Base-by-base conservation (phyloP, 2,329 filamentous ascomycete genomes). In the Pleurostoma richardsiae region DNA sequence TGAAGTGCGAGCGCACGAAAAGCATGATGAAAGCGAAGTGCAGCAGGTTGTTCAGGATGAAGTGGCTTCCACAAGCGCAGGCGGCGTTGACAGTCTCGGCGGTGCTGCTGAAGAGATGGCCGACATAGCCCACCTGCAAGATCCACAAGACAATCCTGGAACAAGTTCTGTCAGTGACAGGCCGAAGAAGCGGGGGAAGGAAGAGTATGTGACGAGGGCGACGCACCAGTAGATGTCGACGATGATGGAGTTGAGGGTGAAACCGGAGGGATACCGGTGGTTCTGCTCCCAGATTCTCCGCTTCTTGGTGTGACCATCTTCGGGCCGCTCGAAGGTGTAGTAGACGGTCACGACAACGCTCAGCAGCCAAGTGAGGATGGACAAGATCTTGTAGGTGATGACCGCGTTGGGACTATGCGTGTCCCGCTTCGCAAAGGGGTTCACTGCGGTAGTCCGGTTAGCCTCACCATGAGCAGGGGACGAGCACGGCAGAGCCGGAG, bases 41-140 rank as follows among this genome's bases (percentile, higher is more conserved):
- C 50, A 95, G 77, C 39, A 96, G 70, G 67, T 95, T 96, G 76
- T 90, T 87, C 57, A 86, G 63, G 63, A 95, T 90, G 67, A 92
- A 95, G 72, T 95, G 88, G 56, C 81, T 79, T 50, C 88, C 90
- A 10, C 95, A 85, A 54, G 87, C 83, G 54, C 85, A 86, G 27
- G 90, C 88, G 11, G 82, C 77, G 50, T 80, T 79, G 52, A 89
- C 79, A 45, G 79, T 73, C 29, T 79, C 78, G 41, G 73, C 61
- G 55, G 85, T 80, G 54, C 73, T 72, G 41, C 82, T 84, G 74
- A 90, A 95, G 54, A 96, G 80, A 58, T 89, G 82, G 57, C 76
- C 80, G 49, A 90, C 73, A 65, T 95, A 95, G 56, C 79, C 82
- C 45, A 85, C 69, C 63, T 96, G 90, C 36, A 88, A 74, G 56